phyloP scores from a whole-genome alignment of 805 yeast genomes.

The Pichia scutulata region DNA sequence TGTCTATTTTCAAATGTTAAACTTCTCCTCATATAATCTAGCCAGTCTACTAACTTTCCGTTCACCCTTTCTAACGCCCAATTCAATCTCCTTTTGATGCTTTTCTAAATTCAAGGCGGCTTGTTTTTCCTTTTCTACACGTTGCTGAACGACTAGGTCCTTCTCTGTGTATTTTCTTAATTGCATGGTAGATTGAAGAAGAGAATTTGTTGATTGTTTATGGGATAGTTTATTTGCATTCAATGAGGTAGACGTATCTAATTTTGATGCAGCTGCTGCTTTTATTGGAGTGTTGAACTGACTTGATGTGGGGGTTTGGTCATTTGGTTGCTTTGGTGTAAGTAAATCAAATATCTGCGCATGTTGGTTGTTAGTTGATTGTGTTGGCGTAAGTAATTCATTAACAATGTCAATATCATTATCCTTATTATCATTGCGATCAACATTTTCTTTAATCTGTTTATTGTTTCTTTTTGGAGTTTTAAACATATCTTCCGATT shows the following conservation, averaged over 20 bases:
- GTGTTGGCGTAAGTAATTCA: slow-evolving; percentile 8
- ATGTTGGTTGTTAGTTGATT: background rate
- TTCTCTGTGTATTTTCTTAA: slow-evolving; percentile 27
- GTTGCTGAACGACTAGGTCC: slow-evolving; percentile 19
- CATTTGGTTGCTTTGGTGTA: background rate
- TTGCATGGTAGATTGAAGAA: slow-evolving; percentile 1
- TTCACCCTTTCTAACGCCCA: slow-evolving; percentile 26
- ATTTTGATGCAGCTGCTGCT: background rate
- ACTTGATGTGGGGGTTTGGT: background rate
- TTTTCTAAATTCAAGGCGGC: slow-evolving; percentile 4
- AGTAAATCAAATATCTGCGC: background rate
- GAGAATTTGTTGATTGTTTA: slow-evolving; percentile 19
- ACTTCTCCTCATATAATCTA: slow-evolving; percentile 41
- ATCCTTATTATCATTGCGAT: background rate
- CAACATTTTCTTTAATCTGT: background rate
- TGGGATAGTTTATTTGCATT: slow-evolving; percentile 9
- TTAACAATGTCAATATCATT: slow-evolving; percentile 1
- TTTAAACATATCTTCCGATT: background rate
- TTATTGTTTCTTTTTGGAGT: slow-evolving; percentile 3
- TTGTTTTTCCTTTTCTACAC: slow-evolving; percentile 15
- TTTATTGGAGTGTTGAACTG: background rate
- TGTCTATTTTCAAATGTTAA: background rate
- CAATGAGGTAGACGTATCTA: background rate
- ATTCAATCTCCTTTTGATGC: slow-evolving; percentile 28
- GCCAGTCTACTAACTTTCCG: slow-evolving; percentile 47